Evolutionary conservation across 2,329 filamentous ascomycete species (phyloP).

Genomic region (Escovopsis sp.): DNA sequence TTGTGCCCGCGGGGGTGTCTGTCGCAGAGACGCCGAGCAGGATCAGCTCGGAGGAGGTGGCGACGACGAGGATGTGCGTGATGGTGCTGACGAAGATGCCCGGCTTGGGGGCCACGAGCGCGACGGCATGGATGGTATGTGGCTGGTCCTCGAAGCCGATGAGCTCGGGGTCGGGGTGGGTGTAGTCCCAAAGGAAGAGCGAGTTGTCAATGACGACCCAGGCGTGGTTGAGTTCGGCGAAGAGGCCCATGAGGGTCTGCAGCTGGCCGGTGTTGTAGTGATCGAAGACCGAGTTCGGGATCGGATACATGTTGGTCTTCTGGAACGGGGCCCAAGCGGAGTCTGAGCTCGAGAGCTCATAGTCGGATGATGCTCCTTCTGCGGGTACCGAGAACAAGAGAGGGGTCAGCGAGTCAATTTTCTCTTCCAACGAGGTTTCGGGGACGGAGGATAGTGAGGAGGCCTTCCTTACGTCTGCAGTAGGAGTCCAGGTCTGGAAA

Average conservation of each 20-base stretch:
- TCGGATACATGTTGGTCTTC: constrained; percentile 70
- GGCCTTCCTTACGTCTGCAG: constrained; percentile 54
- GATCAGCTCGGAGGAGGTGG: constrained; percentile 72
- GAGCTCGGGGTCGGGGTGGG: constrained; percentile 75
- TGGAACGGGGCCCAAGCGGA: constrained; percentile 80
- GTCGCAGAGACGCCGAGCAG: constrained; percentile 70
- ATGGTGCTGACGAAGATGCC: constrained; percentile 82
- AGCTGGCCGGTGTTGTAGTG: constrained; percentile 82
- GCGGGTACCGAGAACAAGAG: constrained; percentile 1
- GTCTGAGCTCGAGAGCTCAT: constrained; percentile 57
- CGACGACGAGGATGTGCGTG: constrained; percentile 76
- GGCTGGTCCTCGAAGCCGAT: constrained; percentile 84
- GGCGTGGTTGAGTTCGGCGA: constrained; percentile 86
- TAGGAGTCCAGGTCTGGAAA: constrained; percentile 87
- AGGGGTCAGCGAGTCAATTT: constrained; percentile 12
- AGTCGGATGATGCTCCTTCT: constrained; percentile 87
- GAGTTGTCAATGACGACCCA: constrained; percentile 95
- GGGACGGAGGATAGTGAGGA: constrained; percentile 9
- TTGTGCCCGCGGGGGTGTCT: constrained; percentile 52
- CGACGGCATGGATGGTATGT: constrained; percentile 81
- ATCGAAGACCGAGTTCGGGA: constrained; percentile 83
- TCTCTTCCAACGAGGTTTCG: background rate
- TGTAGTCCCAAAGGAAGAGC: constrained; percentile 96
- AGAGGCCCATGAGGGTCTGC: constrained; percentile 86
- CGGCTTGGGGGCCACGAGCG: constrained; percentile 67